Evolutionary conservation across 73 alveolate genomes (phyloP).

Genomic region (Tetrahymena elliotti): DNA sequence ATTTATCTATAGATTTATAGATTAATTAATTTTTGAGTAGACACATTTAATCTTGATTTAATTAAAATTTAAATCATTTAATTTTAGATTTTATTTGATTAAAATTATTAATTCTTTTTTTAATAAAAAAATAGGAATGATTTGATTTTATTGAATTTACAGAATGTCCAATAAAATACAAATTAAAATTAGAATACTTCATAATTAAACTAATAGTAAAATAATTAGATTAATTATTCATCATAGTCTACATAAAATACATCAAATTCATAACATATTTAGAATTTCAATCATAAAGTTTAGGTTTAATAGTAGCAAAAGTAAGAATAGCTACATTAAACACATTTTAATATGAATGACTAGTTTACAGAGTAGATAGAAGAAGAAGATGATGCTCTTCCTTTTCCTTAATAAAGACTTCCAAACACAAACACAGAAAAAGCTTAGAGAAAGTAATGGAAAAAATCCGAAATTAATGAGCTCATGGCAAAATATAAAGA

Average conservation of each 20-base stretch:
- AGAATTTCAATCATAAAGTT: neutral
- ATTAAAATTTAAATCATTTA: no score
- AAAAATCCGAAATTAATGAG: neutral
- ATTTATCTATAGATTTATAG: no score
- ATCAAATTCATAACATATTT: neutral
- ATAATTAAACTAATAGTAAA: neutral
- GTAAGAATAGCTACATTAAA: no score
- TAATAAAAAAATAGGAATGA: neutral
- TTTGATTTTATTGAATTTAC: neutral
- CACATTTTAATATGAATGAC: neutral
- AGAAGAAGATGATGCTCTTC: neutral
- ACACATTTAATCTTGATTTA: neutral
- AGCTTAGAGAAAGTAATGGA: neutral
- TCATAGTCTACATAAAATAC: neutral
- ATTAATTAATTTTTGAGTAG: neutral
- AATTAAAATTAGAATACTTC: neutral
- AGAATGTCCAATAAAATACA: no score
- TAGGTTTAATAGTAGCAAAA: neutral
- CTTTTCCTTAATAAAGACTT: neutral
- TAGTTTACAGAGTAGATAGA: neutral
- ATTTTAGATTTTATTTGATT: neutral
- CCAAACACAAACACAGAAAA: neutral
- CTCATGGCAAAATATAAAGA: neutral
- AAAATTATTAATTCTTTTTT: neutral
- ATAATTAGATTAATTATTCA: neutral